Base-by-base conservation (phyloP, 75 land plant genomes). In the Azolla pinnata region DNA sequence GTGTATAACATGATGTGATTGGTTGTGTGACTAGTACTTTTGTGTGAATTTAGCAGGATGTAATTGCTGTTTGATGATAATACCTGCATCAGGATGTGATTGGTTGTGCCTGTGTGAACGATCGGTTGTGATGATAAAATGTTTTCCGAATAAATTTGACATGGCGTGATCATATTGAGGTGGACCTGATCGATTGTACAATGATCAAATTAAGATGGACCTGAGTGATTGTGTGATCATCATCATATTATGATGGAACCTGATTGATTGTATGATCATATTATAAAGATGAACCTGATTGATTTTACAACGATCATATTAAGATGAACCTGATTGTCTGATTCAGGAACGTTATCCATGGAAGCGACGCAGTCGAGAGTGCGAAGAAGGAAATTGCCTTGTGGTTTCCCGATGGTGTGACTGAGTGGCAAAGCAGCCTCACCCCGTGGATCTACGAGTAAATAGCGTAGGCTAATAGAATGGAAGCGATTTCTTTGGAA, bases 271-370 rank as follows among this genome's bases (percentile, higher is more conserved):
- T 14, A 20, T 14, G 2, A 27, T 62, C 2, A 18, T 35, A 20
- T 31, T 71, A 38, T 38, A 38, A 14, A 38, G 14, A 14, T 7
- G 42, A 7, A 38, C 42, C 42, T 38, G 10, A 7, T 14, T 14
- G 7, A 38, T 38, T 7, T 14, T 7, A 7, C 10, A 7, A 14
- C 14, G 7, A 7, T 38, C 42, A 14, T 14, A 7, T 7, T 38
- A 38, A 14, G 42, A 38, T 38, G 42, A 7, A 38, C 14, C 42
- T 7, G 42, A 7, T 7, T n/a, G 42, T 7, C 14, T 7, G 14
- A n/a, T n/a, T 53, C 74, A 83, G 96, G 81, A 91, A 87, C 61
- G 77, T 91, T 18, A 91, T 91, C 50, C 97, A 91, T 50, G 97
- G 97, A 19, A 91, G 97, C 52, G 97, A 91, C 32, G 67, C 81